Evolutionary conservation across 805 yeast species (phyloP), one percentile per base, ranked within the genome.

Genomic region (Tetrapisispora phaffii): DNA sequence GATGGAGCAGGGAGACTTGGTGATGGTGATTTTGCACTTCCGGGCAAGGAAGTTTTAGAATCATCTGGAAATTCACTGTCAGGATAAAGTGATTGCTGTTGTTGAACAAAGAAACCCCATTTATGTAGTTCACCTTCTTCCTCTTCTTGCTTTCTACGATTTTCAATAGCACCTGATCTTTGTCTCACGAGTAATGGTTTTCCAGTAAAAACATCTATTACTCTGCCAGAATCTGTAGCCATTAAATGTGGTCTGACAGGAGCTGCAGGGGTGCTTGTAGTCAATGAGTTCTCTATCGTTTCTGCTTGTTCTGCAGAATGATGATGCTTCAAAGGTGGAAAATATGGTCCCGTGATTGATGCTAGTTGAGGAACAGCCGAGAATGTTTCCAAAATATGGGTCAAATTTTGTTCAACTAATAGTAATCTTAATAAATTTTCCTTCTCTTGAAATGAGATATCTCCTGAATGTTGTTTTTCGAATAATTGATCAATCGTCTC

Each of bases 71-170:
- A 23, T 36, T 42, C 45, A 45, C 24, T 58, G 57, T 44, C 44
- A 13, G 67, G 67, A 42, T 60, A 63, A 29, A 59, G 42, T 48
- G 68, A 65, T 16, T 64, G 55, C 48, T 81, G 77, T 56, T 79
- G 85, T 58, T 80, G 84, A 51, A 86, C 80, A 55, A 78, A 85
- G 56, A 79, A 77, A 17, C 95, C 95, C 80, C 87, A 79, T 65
- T 83, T 79, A 62, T 85, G 96, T 51, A 87, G 74, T 57, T 85
- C 95, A 55, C 96, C 97, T 68, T 88, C 97, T 60, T 88, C 97
- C 49, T 80, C 80, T 59, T 87, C 96, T 62, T 84, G 86, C 60
- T 77, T 81, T 15, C 88, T 86, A 56, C 83, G 79, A 12, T 66
- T 57, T 2, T 84, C 74, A 0, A 85, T 76, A 1, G 84, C 80